Evolutionary conservation across 345 rosid genomes (phyloP).

Genomic region (Trapa bicornis): DNA sequence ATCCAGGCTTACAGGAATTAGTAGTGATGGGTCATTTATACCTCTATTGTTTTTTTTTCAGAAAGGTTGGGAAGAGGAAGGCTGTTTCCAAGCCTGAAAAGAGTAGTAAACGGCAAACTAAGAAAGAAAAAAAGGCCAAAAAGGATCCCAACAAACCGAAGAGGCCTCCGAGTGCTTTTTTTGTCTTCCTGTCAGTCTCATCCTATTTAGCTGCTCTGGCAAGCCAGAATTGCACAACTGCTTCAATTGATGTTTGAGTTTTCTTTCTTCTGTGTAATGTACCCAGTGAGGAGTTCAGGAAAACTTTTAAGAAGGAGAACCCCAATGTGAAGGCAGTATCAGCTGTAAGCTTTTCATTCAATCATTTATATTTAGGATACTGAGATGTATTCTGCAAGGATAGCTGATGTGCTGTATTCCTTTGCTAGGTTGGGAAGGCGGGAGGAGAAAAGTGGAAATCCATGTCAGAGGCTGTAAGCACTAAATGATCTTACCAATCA

Average conservation of each 20-base stretch:
- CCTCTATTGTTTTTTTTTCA: conserved; percentile 18
- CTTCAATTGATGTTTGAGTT: not conserved
- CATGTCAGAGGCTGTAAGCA: conserved; percentile 52
- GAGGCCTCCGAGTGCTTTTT: conserved; percentile 69
- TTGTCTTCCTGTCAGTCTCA: conserved; percentile 48
- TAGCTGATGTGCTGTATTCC: not conserved
- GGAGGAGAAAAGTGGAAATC: conserved; percentile 77
- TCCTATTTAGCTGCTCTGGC: not conserved
- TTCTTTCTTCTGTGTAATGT: not conserved
- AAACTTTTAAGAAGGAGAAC: conserved; percentile 54
- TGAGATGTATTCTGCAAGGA: not conserved
- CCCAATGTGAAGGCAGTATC: conserved; percentile 63
- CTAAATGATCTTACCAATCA: not conserved
- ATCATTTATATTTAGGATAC: no score
- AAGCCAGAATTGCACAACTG: no score
- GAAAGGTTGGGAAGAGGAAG: conserved; percentile 49
- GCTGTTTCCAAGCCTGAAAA: conserved; percentile 25
- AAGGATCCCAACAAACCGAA: conserved; percentile 66
- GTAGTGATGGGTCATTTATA: not conserved
- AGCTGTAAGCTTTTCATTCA: conserved; percentile 32
- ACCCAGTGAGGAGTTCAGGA: conserved; percentile 54
- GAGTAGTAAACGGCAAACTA: conserved; percentile 20
- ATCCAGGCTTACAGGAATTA: not conserved
- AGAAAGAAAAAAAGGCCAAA: conserved; percentile 28
- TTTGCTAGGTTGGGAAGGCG: conserved; percentile 73